A percentile compares a stretch with the other conserved stretches of the same genome.
Conservation (phyloP, 2,329 filamentous ascomycete species). For the Chrysosphaeria jannelii region DNA sequence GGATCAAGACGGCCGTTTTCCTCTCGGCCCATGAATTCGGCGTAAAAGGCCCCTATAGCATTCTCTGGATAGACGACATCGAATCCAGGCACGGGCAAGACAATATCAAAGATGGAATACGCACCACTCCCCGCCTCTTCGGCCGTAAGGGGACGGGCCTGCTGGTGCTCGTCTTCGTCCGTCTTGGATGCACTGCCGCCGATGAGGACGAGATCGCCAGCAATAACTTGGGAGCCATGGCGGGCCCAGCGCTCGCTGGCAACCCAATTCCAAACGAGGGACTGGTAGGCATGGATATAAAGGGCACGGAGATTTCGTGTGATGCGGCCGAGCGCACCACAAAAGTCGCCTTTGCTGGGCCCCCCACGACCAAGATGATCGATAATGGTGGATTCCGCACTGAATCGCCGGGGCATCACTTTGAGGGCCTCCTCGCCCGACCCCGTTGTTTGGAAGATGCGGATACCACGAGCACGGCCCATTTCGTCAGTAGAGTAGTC, state of each 20-base stretch:
- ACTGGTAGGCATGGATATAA: constrained; percentile 95
- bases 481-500: constrained; percentile 43
- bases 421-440: constrained; percentile 28
- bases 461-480: constrained; percentile 47
- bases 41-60: constrained; percentile 57
- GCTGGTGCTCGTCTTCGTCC: constrained; percentile 15
- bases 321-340: constrained; percentile 54
- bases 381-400: constrained; percentile 51
- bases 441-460: constrained; percentile 34
- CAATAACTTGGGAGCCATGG: constrained; percentile 42
- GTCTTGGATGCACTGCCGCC: constrained; percentile 9
- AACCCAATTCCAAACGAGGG: constrained; percentile 71
- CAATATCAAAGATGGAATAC: constrained; percentile 63
- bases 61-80: constrained; percentile 71
- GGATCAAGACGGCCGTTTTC: constrained; percentile 57
- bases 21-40: constrained; percentile 53
- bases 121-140: constrained; percentile 50
- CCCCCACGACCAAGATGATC: constrained; percentile 32
- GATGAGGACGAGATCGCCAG: constrained; percentile 55
- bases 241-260: constrained; percentile 53
- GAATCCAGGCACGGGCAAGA: constrained; percentile 76
- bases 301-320: constrained; percentile 61
- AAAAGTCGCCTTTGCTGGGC: constrained; percentile 31
- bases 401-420: constrained; percentile 49
- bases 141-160: constrained; percentile 42